Evolutionary conservation across 495 filamentous ascomycete genomes (phyloP), one percentile per base, ranked within the genome.

Genomic region (Viridothelium virens): DNA sequence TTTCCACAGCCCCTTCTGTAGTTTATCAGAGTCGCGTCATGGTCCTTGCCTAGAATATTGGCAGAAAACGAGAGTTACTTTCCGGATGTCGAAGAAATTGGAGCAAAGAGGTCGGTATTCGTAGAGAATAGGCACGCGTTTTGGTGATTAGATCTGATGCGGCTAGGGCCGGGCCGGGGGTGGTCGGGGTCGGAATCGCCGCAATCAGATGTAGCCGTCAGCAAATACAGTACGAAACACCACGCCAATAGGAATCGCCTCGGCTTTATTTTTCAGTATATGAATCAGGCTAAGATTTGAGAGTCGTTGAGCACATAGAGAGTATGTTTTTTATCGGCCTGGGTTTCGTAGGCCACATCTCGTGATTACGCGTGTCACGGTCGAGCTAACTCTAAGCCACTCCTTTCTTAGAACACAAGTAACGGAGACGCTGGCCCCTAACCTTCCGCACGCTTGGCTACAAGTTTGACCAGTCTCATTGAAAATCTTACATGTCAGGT

Each of bases 171-270:
- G 53, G 53, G 53, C 25, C 18, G 5, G 25, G 53, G 25, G 25
- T 25, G 25, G 25, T 25, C 25, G 25, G 25, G 25, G 0, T 25
- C 25, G 25, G 25, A 25, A 25, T 36, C 53, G 53, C 25, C 18
- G 31, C 18, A 9, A 34, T 59, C 53, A 59, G 53, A 59, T 59
- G 53, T 31, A 18, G 36, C 53, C 53, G 53, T 59, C 36, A 9
- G 5, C 31, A 18, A 33, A 34, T 18, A 25, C 25, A 25, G 25
- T 25, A 14, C 18, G 53, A 59, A 59, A 14, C 53, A 36, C 18
- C 53, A 1, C 53, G 31, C 53, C 53, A 59, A 36, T 59, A 9
- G 2, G 36, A 59, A 36, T 33, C 53, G 10, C 53, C 53, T 36
- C 53, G 53, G 53, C 53, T 14, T 59, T 1, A 2, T 18, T 9